Conservation (phyloP, 1,284 basidiomycete species). For the Apiotrichum sp. region DNA sequence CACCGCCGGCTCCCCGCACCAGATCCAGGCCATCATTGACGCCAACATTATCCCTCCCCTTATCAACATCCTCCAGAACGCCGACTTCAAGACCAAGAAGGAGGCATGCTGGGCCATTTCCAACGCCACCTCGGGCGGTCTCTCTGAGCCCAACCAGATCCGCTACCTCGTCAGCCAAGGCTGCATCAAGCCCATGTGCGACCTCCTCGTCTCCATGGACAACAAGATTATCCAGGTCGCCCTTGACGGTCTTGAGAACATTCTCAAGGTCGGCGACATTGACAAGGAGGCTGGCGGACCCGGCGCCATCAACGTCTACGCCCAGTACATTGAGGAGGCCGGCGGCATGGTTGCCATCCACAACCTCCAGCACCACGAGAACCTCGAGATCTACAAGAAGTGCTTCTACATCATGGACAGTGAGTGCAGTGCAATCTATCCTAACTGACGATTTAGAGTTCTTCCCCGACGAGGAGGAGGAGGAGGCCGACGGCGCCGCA, state of each 20-base stretch:
- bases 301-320: slow-evolving; percentile 86
- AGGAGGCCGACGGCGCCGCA: slow-evolving; percentile 61
- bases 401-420: slow-evolving; percentile 99
- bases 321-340: slow-evolving; percentile 91
- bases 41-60: slow-evolving; percentile 87
- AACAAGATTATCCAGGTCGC: slow-evolving; percentile 96
- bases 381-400: slow-evolving; percentile 98
- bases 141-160: slow-evolving; percentile 95
- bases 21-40: slow-evolving; percentile 78
- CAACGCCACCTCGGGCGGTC: slow-evolving; percentile 95
- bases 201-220: slow-evolving; percentile 94
- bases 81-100: slow-evolving; percentile 99
- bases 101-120: slow-evolving; percentile 99
- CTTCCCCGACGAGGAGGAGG: slow-evolving; percentile 50
- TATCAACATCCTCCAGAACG: slow-evolving; percentile 95
- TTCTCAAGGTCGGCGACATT: slow-evolving; percentile 95
- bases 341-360: slow-evolving; percentile 98
- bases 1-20: slow-evolving; percentile 91
- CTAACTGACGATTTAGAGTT: slow-evolving; percentile 26
- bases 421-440: slow-evolving; percentile 19
- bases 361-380: slow-evolving; percentile 99
- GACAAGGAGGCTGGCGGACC: slow-evolving; percentile 82
- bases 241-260: slow-evolving; percentile 98
- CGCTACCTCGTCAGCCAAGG: slow-evolving; percentile 97
- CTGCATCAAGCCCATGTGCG: slow-evolving; percentile 97